Percentiles rank a stretch among this genome's conserved stretches.
These are phyloP conservation scores for Phytophthora colocasiae DNA, from an alignment of 352 stramenopile genomes.

Conservation along the genomic window DNA sequence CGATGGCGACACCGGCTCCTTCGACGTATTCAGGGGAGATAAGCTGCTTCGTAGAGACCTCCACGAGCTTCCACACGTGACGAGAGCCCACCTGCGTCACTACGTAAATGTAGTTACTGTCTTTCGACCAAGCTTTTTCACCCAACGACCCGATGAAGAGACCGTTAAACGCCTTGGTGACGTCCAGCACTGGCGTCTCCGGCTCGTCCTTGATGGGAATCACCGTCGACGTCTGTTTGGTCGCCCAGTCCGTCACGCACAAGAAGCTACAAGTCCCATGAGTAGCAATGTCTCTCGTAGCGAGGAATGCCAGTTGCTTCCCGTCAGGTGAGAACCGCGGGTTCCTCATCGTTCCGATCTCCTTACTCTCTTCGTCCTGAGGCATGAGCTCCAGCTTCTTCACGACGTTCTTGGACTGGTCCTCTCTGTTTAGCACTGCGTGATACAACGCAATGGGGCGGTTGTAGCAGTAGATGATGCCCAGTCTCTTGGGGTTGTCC, in stretches of 20 bases:
- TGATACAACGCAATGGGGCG: slow-evolving; percentile 74
- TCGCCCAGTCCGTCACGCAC: slow-evolving; percentile 66
- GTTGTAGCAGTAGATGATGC: slow-evolving; percentile 91
- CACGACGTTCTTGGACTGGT: slow-evolving; percentile 36
- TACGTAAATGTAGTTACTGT: slow-evolving; percentile 69
- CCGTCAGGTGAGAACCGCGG: slow-evolving; percentile 77
- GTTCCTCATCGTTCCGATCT: slow-evolving; percentile 60
- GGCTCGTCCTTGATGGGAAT: slow-evolving; percentile 73
- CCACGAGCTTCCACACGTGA: slow-evolving; percentile 73
- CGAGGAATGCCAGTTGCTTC: slow-evolving; percentile 70
- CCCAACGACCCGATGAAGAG: slow-evolving; percentile 66
- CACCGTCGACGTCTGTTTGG: slow-evolving; percentile 64
- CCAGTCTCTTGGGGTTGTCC: slow-evolving; percentile 62
- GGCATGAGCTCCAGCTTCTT: slow-evolving; percentile 50
- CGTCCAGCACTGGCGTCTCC: slow-evolving; percentile 27
- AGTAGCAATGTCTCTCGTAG: slow-evolving; percentile 69
- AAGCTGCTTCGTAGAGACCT: slow-evolving; percentile 57
- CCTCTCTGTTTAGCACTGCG: slow-evolving; percentile 38
- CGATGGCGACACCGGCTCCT: slow-evolving; percentile 45
- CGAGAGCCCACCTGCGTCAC: slow-evolving; percentile 75
- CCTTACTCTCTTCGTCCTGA: slow-evolving; percentile 42
- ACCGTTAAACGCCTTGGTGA: slow-evolving; percentile 71
- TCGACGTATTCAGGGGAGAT: slow-evolving; percentile 64
- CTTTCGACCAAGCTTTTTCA: slow-evolving; percentile 61
- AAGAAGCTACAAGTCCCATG: slow-evolving; percentile 82